Conservation (phyloP, 306 rosid genomes). For the Sechiopsis laciniata region DNA sequence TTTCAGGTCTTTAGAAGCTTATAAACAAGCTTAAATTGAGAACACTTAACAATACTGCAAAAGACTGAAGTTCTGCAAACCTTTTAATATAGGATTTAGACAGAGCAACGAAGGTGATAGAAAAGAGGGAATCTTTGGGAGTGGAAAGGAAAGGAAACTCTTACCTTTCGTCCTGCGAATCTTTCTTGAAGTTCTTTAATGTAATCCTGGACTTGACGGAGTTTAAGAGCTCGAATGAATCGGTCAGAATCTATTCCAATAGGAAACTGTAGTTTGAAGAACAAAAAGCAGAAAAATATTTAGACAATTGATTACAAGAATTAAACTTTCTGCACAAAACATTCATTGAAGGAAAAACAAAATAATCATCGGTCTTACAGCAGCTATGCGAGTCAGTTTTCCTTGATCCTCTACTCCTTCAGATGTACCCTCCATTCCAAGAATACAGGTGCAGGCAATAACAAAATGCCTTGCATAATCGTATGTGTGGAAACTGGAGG, state of each 20-base stretch:
- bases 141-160: constrained; percentile 8
- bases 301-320: not conserved
- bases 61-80: not conserved
- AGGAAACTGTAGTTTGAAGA: constrained; percentile 70
- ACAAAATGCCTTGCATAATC: constrained; percentile 98
- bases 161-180: constrained; percentile 87
- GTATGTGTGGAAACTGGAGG: constrained; percentile 81
- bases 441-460: constrained; percentile 93
- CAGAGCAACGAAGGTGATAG: not conserved
- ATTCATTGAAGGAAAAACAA: constrained; percentile 21
- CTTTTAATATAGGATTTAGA: not conserved
- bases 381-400: constrained; percentile 92
- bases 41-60: no score
- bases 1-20: not conserved
- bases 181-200: constrained; percentile 75
- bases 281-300: constrained; percentile 22
- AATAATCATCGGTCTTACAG: constrained; percentile 44
- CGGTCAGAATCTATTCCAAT: constrained; percentile 88
- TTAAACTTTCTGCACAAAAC: not conserved
- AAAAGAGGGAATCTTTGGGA: not conserved
- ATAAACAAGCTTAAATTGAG: not conserved
- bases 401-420: constrained; percentile 99
- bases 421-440: constrained; percentile 92
- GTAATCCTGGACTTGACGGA: constrained; percentile 76
- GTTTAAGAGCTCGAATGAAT: constrained; percentile 73